Evolutionary conservation across 1,139 yeast species (phyloP), one percentile per base, ranked within the genome.

Genomic region (Taphrina pruni): DNA sequence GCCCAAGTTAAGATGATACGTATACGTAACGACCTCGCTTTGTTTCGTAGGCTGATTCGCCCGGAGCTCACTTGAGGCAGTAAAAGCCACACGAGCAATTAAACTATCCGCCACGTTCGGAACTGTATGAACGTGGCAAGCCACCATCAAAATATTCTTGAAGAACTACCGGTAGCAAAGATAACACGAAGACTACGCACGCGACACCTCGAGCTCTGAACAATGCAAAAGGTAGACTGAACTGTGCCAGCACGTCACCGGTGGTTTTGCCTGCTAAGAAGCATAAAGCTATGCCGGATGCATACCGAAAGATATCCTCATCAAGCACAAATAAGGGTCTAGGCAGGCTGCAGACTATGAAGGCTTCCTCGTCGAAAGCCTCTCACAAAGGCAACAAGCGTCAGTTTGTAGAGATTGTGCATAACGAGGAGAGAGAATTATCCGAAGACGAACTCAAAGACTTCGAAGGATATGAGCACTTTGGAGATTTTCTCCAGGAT

Each of bases 381-480:
- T 7, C 8, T 17, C 12, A 11, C 1, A 58, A 58, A 45, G 54
- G 52, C 9, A 58, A 9, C 41, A 45, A 58, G 26, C 62, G 62
- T 20, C 43, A n/a, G 0, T 45, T 54, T 5, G 68, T 62, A 6
- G 65, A 52, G 39, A 45, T 65, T 3, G 66, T 65, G 12, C 66
- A 65, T n/a, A 20, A 26, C 1, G 52, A 58, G 5, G 61, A 46
- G 43, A 45, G 66, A 26, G 65, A 64, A 12, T 26, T 65, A 5
- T 52, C 65, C 1, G 69, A 57, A 4, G 65, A 65, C 14, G 70
- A 69, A 46, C 38, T 65, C 46, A 61, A 52, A 26, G 58, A 57
- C 9, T 64, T 69, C 12, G 69, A 65, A 26, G 70, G 65, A 41
- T 65, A 65, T 52, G 21, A 43, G 21, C 52, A 65, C 17, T 64